Evolutionary conservation across 371 early-diverging fungal species (phyloP).

Genomic region (Phascolomyces articulosus): DNA sequence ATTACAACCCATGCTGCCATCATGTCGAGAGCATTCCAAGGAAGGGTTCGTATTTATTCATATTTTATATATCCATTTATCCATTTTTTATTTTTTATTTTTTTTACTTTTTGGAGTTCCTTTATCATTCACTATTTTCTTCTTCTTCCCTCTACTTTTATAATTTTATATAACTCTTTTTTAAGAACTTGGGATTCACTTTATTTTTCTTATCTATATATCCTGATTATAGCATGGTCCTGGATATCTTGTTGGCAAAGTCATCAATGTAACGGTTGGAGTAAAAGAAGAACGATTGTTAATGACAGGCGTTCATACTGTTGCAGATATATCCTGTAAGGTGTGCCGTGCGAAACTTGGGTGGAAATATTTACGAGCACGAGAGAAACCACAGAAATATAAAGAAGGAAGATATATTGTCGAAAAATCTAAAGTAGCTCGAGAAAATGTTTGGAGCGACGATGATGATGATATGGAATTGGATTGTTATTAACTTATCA

Average conservation of each 20-base stretch:
- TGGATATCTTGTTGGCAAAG: slow-evolving; percentile 69
- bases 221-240: slow-evolving; percentile 56
- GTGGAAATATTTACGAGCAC: slow-evolving; percentile 73
- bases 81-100: not conserved
- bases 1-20: slow-evolving; percentile 21
- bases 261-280: slow-evolving; percentile 66
- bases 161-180: no score
- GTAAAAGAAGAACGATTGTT: slow-evolving; percentile 67
- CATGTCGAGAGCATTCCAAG: slow-evolving; percentile 24
- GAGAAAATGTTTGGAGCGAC: slow-evolving; percentile 48
- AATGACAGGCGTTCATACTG: slow-evolving; percentile 82
- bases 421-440: slow-evolving; percentile 60
- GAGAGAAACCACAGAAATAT: slow-evolving; percentile 74
- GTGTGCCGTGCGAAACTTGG: slow-evolving; percentile 73
- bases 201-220: not conserved
- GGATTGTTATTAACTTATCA: not conserved
- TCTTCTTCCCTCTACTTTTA: no score
- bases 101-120: not conserved
- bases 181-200: no score
- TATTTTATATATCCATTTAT: not conserved
- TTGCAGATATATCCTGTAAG: slow-evolving; percentile 74
- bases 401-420: slow-evolving; percentile 83
- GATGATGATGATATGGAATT: not conserved
- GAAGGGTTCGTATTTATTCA: slow-evolving; percentile 13
- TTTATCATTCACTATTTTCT: not conserved